A percentile compares a stretch with the other conserved stretches of the same genome.
These are phyloP conservation scores for Neoarthrinium moseri DNA, from an alignment of 2,329 filamentous ascomycete species.

Conservation along the genomic window DNA sequence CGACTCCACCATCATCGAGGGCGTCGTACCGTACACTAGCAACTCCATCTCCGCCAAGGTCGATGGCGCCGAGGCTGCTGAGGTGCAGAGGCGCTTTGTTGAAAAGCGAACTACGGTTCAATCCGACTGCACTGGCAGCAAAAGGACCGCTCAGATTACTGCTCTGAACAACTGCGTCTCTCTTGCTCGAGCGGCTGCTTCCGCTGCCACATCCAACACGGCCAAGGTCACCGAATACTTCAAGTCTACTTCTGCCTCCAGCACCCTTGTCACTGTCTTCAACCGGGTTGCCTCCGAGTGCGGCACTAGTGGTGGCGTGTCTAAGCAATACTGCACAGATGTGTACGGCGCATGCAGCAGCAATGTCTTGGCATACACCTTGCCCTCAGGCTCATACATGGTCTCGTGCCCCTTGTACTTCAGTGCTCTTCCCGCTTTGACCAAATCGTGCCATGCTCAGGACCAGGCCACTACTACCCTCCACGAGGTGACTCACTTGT, in stretches of 20 bases:
- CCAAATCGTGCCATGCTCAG: constrained; percentile 57
- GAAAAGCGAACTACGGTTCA: constrained; percentile 51
- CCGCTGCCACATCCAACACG: constrained; percentile 48
- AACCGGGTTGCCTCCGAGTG: constrained; percentile 53
- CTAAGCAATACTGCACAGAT: constrained; percentile 14
- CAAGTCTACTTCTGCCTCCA: constrained; percentile 47
- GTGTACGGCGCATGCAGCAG: constrained; percentile 28
- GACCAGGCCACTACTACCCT: constrained; percentile 64
- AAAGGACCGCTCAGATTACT: constrained; percentile 40
- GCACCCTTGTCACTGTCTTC: constrained; percentile 49
- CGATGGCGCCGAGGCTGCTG: constrained; percentile 53
- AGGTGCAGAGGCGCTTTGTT: constrained; percentile 45
- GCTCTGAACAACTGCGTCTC: constrained; percentile 54
- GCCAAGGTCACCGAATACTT: constrained; percentile 61
- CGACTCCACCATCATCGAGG: constrained; percentile 51
- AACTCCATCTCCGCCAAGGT: constrained; percentile 58
- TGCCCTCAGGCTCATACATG: constrained; percentile 52
- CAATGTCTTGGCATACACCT: constrained; percentile 60
- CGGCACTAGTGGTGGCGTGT: constrained; percentile 38
- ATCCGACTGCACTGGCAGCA: constrained; percentile 52
- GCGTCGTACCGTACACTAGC: constrained; percentile 54
- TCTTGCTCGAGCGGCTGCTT: constrained; percentile 52
- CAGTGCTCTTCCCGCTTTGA: constrained; percentile 47
- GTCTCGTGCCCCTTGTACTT: constrained; percentile 64
- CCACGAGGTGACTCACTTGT: constrained; percentile 65